phyloP scores from a whole-genome alignment of 2,329 filamentous ascomycete genomes.

The Sphaerulina populicola region DNA sequence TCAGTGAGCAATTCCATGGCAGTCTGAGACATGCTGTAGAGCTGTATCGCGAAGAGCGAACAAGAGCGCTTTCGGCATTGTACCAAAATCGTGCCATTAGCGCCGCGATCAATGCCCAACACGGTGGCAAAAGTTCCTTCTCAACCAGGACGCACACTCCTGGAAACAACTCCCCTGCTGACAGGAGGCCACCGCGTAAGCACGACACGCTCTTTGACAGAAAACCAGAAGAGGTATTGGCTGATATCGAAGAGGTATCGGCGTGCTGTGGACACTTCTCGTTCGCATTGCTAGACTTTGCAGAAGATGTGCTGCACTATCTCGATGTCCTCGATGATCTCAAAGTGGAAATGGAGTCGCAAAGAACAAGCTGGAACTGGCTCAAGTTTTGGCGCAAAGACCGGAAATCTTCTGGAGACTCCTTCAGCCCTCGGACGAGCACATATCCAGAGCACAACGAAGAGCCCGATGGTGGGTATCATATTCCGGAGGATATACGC shows the following conservation, averaged over 20 bases:
- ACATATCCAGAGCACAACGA: constrained; percentile 24
- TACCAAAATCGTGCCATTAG: constrained; percentile 74
- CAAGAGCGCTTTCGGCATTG: constrained; percentile 65
- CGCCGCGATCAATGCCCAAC: constrained; percentile 28
- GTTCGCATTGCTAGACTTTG: constrained; percentile 83
- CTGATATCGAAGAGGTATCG: constrained; percentile 92
- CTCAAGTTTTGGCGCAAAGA: constrained; percentile 61
- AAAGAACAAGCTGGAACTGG: constrained; percentile 69
- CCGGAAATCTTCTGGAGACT: constrained; percentile 1
- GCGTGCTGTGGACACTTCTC: constrained; percentile 97
- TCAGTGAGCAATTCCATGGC: constrained; percentile 70
- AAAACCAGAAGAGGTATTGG: constrained; percentile 57
- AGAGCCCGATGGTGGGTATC: constrained; percentile 18
- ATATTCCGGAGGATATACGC: constrained; percentile 26
- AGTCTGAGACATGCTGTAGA: constrained; percentile 73
- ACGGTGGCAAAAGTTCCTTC: constrained; percentile 52
- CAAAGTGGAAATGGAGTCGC: constrained; percentile 56
- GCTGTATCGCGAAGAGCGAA: constrained; percentile 68
- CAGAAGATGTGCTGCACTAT: constrained; percentile 77
- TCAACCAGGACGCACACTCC: constrained; percentile 40
- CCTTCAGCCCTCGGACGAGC: constrained; percentile 13
- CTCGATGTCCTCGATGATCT: constrained; percentile 78
- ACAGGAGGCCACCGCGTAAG: constrained; percentile 7
- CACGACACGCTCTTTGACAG: constrained; percentile 19
- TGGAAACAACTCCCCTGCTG: constrained; percentile 11